Percentiles rank a stretch among this genome's conserved stretches.
phyloP scores from a whole-genome alignment of 2,329 filamentous ascomycete genomes.

The Beauveria sp. region DNA sequence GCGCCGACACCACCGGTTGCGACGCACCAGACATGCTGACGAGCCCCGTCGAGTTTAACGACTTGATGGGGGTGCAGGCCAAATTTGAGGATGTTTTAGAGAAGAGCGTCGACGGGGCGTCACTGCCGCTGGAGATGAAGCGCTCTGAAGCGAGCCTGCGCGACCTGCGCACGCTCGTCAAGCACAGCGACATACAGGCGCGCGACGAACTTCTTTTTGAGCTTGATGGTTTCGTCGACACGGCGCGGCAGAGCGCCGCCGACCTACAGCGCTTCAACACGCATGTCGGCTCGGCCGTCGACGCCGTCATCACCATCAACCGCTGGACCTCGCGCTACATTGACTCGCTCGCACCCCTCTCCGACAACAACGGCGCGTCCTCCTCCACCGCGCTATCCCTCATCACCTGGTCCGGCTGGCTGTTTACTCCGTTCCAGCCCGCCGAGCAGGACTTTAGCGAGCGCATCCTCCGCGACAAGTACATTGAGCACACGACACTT shows the following conservation, averaged over 20 bases:
- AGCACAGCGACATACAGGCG: conserved; percentile 59
- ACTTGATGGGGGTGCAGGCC: conserved; percentile 66
- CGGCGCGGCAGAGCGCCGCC: conserved; percentile 54
- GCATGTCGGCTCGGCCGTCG: conserved; percentile 65
- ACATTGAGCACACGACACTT: conserved; percentile 62
- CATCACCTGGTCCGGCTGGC: conserved; percentile 34
- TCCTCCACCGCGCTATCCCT: conserved; percentile 25
- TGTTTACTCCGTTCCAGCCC: conserved; percentile 57
- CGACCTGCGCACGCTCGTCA: conserved; percentile 65
- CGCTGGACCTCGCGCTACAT: conserved; percentile 66
- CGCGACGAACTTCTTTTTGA: conserved; percentile 66
- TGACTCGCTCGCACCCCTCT: conserved; percentile 45
- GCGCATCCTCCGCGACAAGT: conserved; percentile 61
- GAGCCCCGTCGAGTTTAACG: conserved; percentile 57
- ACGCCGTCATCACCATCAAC: conserved; percentile 67
- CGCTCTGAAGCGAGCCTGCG: conserved; percentile 65
- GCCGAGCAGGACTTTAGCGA: conserved; percentile 42
- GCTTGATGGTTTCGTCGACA: conserved; percentile 68
- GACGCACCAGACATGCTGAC: conserved; percentile 18
- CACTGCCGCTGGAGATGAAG: conserved; percentile 72
- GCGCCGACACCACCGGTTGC: conserved; percentile 25
- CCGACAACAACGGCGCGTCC: conserved; percentile 16
- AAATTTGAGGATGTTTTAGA: conserved; percentile 70
- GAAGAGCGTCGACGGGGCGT: conserved; percentile 55
- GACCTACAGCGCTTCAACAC: conserved; percentile 70